Conservation (phyloP, 2,329 filamentous ascomycete species). For the Penicillium sp. region DNA sequence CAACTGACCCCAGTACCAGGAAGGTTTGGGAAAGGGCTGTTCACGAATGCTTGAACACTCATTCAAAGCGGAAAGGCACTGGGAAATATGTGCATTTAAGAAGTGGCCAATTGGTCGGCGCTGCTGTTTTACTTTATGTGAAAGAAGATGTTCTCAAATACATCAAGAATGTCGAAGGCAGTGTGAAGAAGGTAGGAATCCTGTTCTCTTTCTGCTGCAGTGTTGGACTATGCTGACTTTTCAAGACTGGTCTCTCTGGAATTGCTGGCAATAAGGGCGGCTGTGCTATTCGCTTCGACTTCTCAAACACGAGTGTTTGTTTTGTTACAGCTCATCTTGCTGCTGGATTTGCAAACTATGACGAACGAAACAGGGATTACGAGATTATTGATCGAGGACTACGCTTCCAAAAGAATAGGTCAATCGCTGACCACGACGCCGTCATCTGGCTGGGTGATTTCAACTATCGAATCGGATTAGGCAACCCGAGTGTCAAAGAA, state of each 20-base stretch:
- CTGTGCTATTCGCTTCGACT: constrained; percentile 93
- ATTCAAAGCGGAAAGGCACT: constrained; percentile 64
- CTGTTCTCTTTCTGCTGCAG: not conserved
- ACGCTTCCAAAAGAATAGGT: constrained; percentile 84
- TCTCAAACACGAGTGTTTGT: constrained; percentile 87
- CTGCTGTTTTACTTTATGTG: constrained; percentile 89
- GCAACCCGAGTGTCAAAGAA: constrained; percentile 73
- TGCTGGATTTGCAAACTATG: constrained; percentile 94
- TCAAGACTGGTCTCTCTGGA: constrained; percentile 80
- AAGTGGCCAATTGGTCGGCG: constrained; percentile 91
- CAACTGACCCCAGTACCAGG: constrained; percentile 84
- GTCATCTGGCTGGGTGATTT: constrained; percentile 97
- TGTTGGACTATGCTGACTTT: constrained; percentile 12
- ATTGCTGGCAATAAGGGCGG: constrained; percentile 98
- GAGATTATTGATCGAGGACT: constrained; percentile 83
- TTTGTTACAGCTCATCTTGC: constrained; percentile 96
- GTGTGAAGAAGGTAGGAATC: constrained; percentile 73
- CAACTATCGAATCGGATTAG: constrained; percentile 92
- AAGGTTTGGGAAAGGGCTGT: constrained; percentile 86
- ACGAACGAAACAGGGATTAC: constrained; percentile 93
- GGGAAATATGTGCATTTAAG: constrained; percentile 86
- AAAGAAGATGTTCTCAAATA: constrained; percentile 72
- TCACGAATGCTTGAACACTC: constrained; percentile 71
- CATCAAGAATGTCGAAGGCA: constrained; percentile 96
- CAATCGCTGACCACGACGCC: constrained; percentile 88